phyloP scores from a whole-genome alignment of 441 rosid species.

The Omphalea diandra region DNA sequence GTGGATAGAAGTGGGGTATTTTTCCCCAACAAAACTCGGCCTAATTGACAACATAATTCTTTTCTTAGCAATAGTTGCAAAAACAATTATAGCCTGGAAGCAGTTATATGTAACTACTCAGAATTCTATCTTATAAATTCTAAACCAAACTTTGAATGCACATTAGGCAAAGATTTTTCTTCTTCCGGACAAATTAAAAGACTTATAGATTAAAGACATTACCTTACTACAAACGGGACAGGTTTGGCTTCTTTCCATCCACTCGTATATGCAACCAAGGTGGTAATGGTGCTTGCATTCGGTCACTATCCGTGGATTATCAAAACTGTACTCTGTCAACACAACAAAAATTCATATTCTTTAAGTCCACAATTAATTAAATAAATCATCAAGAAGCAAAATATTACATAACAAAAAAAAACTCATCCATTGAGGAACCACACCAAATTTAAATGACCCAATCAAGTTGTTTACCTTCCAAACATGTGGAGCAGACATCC shows the following conservation, averaged over 20 bases:
- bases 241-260: conserved; percentile 58
- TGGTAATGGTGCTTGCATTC: conserved; percentile 53
- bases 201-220: neutral
- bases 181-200: neutral
- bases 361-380: neutral
- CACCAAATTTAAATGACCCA: too few relatives aligned
- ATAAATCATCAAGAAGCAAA: too few relatives aligned
- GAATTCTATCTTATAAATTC: too few relatives aligned
- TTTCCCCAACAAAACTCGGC: too few relatives aligned
- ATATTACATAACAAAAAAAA: neutral
- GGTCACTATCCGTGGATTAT: conserved; percentile 45
- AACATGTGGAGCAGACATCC: conserved; percentile 49
- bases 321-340: conserved; percentile 41
- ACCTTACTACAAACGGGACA: conserved; percentile 63
- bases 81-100: too few relatives aligned
- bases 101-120: too few relatives aligned
- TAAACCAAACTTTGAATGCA: too few relatives aligned
- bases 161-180: too few relatives aligned
- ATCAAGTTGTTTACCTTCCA: neutral
- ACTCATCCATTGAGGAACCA: too few relatives aligned
- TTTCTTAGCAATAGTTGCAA: too few relatives aligned
- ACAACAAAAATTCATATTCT: neutral
- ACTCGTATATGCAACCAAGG: conserved; percentile 56
- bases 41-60: too few relatives aligned
- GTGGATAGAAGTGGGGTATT: too few relatives aligned